Conservation (phyloP, 306 rosid genomes). For the Vigna mungo region DNA sequence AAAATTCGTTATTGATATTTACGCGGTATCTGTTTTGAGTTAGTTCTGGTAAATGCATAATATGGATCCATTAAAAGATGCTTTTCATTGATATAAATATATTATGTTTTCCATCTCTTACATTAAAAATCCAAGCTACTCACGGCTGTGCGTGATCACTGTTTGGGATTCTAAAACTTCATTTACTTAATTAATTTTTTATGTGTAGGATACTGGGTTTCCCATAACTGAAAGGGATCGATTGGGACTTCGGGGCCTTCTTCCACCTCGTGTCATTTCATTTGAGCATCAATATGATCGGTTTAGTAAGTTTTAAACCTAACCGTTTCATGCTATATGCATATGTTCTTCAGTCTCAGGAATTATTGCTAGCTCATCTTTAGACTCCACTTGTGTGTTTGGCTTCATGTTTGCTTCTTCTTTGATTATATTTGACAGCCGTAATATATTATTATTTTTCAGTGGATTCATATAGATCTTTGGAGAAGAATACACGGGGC, state of each 20-base stretch:
- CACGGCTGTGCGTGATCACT: slow-evolving; percentile 8
- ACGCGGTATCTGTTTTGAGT: background rate
- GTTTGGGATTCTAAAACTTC: slow-evolving; percentile 13
- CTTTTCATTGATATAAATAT: background rate
- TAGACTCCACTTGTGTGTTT: background rate
- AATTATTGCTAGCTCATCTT: slow-evolving; percentile 18
- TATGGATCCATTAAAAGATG: slow-evolving; percentile 9
- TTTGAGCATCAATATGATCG: slow-evolving; percentile 88
- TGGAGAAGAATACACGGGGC: slow-evolving; percentile 78
- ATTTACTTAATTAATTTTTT: background rate
- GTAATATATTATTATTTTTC: slow-evolving; percentile 31
- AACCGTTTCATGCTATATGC: slow-evolving; percentile 12
- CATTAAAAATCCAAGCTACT: slow-evolving; percentile 28
- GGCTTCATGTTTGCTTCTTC: slow-evolving; percentile 6
- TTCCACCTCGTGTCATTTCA: slow-evolving; percentile 89
- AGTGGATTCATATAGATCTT: slow-evolving; percentile 88
- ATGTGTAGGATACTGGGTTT: slow-evolving; percentile 86
- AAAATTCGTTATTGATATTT: background rate
- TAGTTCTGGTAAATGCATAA: slow-evolving; percentile 11
- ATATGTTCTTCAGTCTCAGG: slow-evolving; percentile 18
- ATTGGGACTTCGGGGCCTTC: slow-evolving; percentile 90
- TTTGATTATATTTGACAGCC: background rate
- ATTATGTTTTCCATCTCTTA: background rate
- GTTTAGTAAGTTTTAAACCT: slow-evolving; percentile 63
- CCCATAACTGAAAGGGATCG: slow-evolving; percentile 89